A percentile compares a stretch with the other conserved stretches of the same genome.
These are phyloP conservation scores for Kalanchoe fedtschenkoi DNA, from an alignment of 164 flowering plant genomes.

Conservation along the genomic window DNA sequence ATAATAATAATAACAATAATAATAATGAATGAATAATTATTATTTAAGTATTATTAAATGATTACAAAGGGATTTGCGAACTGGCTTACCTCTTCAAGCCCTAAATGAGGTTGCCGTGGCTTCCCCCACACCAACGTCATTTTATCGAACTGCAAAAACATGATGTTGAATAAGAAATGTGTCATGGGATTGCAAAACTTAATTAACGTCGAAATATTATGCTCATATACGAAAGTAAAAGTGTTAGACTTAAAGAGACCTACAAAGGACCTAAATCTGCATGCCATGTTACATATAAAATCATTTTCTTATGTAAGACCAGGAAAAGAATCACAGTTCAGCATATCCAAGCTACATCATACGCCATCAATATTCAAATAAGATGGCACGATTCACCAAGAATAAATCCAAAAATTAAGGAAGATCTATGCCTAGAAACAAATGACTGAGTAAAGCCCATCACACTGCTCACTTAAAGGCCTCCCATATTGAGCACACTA, in stretches of 20 bases:
- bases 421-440: neutral
- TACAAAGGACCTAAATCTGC: neutral
- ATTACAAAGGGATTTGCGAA: neutral
- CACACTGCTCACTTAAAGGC: neutral
- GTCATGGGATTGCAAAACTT: neutral
- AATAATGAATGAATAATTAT: too few relatives aligned
- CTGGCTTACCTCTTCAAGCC: slow-evolving; percentile 59
- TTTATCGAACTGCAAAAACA: slow-evolving; percentile 64
- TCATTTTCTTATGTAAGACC: too few relatives aligned
- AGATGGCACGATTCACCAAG: neutral
- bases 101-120: slow-evolving; percentile 78
- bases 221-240: neutral
- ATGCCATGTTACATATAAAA: neutral
- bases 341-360: too few relatives aligned
- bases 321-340: too few relatives aligned
- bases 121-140: slow-evolving; percentile 85
- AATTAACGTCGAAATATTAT: neutral
- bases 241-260: neutral
- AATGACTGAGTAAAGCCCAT: neutral
- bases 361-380: too few relatives aligned
- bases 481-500: neutral
- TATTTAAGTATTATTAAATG: neutral
- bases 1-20: too few relatives aligned
- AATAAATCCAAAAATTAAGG: neutral
- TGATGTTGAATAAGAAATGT: neutral